Evolutionary conservation across 2,329 filamentous ascomycete genomes (phyloP).

Genomic region (Talaromyces amestolkiae): DNA sequence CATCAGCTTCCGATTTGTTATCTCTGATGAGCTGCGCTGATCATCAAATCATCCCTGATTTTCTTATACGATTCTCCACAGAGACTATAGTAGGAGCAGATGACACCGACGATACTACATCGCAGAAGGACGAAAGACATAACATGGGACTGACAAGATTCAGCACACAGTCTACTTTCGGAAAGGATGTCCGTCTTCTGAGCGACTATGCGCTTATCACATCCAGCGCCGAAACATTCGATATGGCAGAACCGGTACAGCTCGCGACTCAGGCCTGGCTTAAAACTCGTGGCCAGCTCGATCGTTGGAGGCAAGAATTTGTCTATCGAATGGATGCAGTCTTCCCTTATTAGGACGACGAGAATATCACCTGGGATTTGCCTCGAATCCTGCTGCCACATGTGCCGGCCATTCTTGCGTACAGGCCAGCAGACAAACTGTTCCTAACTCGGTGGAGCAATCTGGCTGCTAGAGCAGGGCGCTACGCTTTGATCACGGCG

Average conservation of each 20-base stretch:
- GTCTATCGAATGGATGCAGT: not conserved
- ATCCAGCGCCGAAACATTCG: not conserved
- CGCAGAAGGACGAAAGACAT: not conserved
- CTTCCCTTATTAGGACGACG: not conserved
- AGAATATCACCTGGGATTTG: not conserved
- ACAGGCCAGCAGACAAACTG: not conserved
- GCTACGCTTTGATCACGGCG: not conserved
- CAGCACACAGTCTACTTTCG: not conserved
- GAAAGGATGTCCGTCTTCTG: not conserved
- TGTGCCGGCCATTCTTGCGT: not conserved
- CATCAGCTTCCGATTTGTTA: not conserved
- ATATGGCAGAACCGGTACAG: not conserved
- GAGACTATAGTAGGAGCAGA: not conserved
- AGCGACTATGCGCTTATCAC: not conserved
- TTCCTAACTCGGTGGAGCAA: not conserved
- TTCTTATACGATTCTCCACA: not conserved
- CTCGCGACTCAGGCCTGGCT: not conserved
- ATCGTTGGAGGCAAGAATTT: not conserved
- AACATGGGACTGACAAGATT: not conserved
- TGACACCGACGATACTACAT: not conserved
- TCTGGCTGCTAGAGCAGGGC: not conserved
- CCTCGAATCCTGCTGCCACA: not conserved
- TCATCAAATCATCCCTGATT: not conserved
- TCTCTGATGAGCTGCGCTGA: not conserved
- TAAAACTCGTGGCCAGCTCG: not conserved